Conservation (phyloP, 2,329 filamentous ascomycete genomes). For the Tolypocladium tropicale region DNA sequence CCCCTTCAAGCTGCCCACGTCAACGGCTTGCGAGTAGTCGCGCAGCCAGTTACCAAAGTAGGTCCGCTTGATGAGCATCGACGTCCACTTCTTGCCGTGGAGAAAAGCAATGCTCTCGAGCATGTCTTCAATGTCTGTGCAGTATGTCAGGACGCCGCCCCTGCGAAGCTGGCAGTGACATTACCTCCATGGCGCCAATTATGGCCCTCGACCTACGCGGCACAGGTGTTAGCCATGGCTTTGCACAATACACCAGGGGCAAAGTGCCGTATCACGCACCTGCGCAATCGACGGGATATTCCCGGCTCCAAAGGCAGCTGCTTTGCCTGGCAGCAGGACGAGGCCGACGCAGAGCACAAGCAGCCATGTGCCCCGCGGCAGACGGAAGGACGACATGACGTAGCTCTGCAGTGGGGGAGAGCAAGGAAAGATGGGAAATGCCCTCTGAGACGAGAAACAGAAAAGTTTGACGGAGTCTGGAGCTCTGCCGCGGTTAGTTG, state of each 20-base stretch:
- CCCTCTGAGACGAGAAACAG: not conserved
- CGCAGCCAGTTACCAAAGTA: conserved; percentile 85
- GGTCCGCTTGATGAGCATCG: conserved; percentile 64
- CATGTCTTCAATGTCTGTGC: conserved; percentile 66
- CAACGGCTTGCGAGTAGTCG: conserved; percentile 77
- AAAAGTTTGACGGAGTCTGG: not conserved
- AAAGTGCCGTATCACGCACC: conserved; percentile 14
- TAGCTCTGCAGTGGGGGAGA: conserved; percentile 9
- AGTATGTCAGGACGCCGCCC: not conserved
- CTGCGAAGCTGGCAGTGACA: conserved; percentile 4
- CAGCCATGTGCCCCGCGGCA: conserved; percentile 39
- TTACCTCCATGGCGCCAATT: conserved; percentile 61
- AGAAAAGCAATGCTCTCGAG: conserved; percentile 69
- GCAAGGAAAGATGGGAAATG: not conserved
- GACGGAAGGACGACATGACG: conserved; percentile 36
- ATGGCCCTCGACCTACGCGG: conserved; percentile 49
- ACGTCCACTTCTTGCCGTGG: conserved; percentile 76
- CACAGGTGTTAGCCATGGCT: not conserved
- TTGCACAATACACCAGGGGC: not conserved
- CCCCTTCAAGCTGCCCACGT: conserved; percentile 69
- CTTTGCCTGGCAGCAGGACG: conserved; percentile 45
- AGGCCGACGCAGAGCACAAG: conserved; percentile 43
- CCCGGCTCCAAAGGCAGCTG: conserved; percentile 55
- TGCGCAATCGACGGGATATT: conserved; percentile 58
- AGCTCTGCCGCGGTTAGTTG: not conserved